phyloP scores from a whole-genome alignment of 768 basidiomycete species.

The Xanthoconium purpureum region DNA sequence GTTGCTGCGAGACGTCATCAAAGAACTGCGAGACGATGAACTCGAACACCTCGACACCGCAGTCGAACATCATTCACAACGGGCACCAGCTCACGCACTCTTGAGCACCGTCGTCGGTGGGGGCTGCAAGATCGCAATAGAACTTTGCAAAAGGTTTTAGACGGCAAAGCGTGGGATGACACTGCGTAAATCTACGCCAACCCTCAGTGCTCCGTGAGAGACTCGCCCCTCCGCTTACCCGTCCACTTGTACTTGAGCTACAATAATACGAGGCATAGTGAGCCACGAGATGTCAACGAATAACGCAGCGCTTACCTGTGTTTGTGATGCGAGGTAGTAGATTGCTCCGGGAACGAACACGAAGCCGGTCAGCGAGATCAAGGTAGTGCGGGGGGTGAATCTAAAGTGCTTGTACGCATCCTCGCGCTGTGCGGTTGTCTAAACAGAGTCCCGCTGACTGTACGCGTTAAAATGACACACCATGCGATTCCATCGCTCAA shows the following conservation, averaged over 20 bases:
- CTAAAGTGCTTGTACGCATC: constrained; percentile 80
- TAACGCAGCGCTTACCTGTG: constrained; percentile 37
- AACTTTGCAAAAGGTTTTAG: constrained; percentile 80
- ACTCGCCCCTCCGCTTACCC: constrained; percentile 47
- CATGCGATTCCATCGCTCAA: constrained; percentile 63
- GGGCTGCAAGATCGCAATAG: constrained; percentile 89
- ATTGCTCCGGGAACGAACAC: constrained; percentile 61
- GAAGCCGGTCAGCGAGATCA: constrained; percentile 60
- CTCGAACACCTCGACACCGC: constrained; percentile 92
- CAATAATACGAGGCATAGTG: neutral
- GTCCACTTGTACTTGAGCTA: constrained; percentile 56
- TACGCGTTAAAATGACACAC: constrained; percentile 32
- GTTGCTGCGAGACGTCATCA: constrained; percentile 66
- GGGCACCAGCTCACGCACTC: constrained; percentile 88
- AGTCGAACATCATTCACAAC: constrained; percentile 81
- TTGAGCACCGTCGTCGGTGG: constrained; percentile 80
- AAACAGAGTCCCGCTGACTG: neutral
- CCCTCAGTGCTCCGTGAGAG: constrained; percentile 33
- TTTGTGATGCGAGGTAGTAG: constrained; percentile 41
- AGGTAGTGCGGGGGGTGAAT: constrained; percentile 68
- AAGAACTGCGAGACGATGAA: constrained; percentile 91
- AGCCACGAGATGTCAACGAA: constrained; percentile 3
- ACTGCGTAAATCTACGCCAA: neutral
- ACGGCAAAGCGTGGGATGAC: neutral
- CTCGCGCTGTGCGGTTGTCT: constrained; percentile 56